These are phyloP conservation scores for Citrullus colocynthis DNA, from an alignment of 306 rosid genomes.

Conservation along the genomic window DNA sequence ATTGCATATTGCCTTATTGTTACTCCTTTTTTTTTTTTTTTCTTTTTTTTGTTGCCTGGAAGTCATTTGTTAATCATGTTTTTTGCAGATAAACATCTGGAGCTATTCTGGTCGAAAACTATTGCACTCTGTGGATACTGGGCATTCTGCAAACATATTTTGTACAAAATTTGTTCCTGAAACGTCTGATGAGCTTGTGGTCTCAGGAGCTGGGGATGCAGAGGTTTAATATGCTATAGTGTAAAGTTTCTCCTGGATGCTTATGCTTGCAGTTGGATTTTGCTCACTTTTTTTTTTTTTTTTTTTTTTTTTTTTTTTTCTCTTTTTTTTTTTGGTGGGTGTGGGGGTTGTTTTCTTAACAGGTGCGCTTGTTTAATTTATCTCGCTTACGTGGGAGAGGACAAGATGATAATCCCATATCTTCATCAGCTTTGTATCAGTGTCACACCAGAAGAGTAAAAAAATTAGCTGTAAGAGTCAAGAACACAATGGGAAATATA, in stretches of 20 bases:
- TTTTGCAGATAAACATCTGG: constrained; percentile 85
- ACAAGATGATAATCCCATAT: constrained; percentile 32
- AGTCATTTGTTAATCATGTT: constrained; percentile 14
- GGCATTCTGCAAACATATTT: constrained; percentile 87
- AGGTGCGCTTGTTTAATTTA: constrained; percentile 89
- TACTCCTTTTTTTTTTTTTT: neutral
- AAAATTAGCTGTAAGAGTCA: constrained; percentile 81
- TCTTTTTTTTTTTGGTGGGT: neutral
- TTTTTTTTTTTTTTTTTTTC: constrained; percentile 7
- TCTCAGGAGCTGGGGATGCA: constrained; percentile 95
- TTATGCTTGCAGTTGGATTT: constrained; percentile 11
- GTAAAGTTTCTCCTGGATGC: neutral
- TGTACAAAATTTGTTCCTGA: constrained; percentile 94
- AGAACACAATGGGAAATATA: neutral
- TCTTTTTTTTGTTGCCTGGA: neutral
- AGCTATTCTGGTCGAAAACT: constrained; percentile 50
- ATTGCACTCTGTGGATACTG: constrained; percentile 79
- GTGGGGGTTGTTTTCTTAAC: constrained; percentile 17
- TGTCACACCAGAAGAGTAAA: constrained; percentile 93
- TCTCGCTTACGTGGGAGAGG: constrained; percentile 51
- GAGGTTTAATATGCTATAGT: constrained; percentile 40
- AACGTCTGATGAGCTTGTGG: constrained; percentile 92
- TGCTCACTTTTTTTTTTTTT: neutral
- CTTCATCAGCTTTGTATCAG: constrained; percentile 59
- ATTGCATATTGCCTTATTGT: neutral